Base-by-base conservation (phyloP, 2,329 filamentous ascomycete species). In the Fusarium sarcochroum region DNA sequence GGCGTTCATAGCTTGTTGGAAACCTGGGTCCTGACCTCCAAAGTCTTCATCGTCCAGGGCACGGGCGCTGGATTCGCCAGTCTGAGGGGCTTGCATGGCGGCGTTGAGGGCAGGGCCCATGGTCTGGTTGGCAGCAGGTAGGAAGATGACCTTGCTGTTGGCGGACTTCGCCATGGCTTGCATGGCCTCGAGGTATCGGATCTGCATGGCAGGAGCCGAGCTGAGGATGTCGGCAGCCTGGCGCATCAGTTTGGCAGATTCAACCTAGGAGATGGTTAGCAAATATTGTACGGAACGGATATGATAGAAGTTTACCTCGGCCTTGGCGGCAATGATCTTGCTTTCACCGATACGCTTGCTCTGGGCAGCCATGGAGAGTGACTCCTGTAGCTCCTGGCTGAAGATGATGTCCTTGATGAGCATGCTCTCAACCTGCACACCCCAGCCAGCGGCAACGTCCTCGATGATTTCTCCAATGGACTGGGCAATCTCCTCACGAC, bases 341-440 rank as follows among this genome's bases (percentile, higher is more conserved):
- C 91, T 94, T 82, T 99, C 96, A 83, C 96, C 96, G 58, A 98
- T 97, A 73, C 96, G 91, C 91, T 98, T 98, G 85, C 91, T 93
- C 87, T 99, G 96, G 5, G 96, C 96, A 38, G 96, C 96, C 96
- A 99, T 98, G 77, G 93, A 97, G 49, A 99, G 89, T 18, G 93
- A 96, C 76, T 98, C 95, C 82, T 99, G 96, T 44, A 99, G 87
- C 73, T 98, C 96, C 77, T 93, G 90, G 82, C 90, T 94, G 88
- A 99, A 99, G 79, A 98, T 92, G 78, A 99, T 97, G 81, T 99
- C 96, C 84, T 99, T 98, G 87, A 99, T 95, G 72, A 99, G 90
- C 95, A 99, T 99, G 76, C 91, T 94, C 86, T 98, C 96, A 60
- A 98, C 96, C 77, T 93, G 90, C 9, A 97, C 95, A 82, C 96